A percentile compares a stretch with the other conserved stretches of the same genome.
These are phyloP conservation scores for Withania somnifera DNA, from an alignment of 305 asterid species.

Conservation along the genomic window DNA sequence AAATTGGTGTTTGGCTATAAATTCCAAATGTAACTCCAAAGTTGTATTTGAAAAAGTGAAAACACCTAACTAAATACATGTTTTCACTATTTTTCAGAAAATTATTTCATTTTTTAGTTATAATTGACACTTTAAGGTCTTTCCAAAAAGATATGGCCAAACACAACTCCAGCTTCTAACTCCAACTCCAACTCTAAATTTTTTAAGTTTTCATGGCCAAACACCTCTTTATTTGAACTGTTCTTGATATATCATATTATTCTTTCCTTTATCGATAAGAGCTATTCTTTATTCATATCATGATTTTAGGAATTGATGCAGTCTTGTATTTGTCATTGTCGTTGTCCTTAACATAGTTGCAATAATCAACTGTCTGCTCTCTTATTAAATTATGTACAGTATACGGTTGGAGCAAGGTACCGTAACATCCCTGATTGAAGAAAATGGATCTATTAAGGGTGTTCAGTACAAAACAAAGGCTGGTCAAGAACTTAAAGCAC, in stretches of 20 bases:
- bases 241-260: not conserved
- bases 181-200: too few species aligned
- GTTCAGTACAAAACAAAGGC: conserved; percentile 38
- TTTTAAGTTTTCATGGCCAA: too few species aligned
- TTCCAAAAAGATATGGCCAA: too few species aligned
- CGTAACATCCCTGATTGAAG: conserved; percentile 46
- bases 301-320: not conserved
- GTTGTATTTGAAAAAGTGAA: too few species aligned
- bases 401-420: conserved; percentile 56
- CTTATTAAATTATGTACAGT: conserved; percentile 10
- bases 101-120: too few species aligned
- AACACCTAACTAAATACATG: too few species aligned
- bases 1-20: too few species aligned
- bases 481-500: conserved; percentile 30
- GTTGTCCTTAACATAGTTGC: not conserved
- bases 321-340: not conserved
- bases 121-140: too few species aligned
- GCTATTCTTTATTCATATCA: not conserved
- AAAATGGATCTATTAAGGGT: conserved; percentile 37
- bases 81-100: too few species aligned
- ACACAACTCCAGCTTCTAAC: too few species aligned
- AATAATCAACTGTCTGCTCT: not conserved
- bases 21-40: too few species aligned
- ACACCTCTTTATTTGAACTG: not conserved
- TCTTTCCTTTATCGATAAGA: not conserved